phyloP scores from a whole-genome alignment of 2,329 filamentous ascomycete species.

The Phialophora macrospora region DNA sequence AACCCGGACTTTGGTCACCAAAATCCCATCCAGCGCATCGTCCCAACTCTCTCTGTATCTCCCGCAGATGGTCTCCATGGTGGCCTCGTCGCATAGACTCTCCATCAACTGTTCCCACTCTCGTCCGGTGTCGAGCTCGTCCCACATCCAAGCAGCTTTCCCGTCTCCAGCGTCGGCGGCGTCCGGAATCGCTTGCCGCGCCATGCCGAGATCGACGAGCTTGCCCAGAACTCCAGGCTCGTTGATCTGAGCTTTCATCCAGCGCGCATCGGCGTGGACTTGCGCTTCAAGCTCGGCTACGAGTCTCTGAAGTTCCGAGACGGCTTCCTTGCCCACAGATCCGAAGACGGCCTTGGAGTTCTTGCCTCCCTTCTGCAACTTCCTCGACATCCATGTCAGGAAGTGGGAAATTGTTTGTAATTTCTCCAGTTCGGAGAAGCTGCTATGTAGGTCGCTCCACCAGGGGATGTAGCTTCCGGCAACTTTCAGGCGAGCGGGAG shows the following conservation, averaged over 20 bases:
- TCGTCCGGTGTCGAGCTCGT: neutral
- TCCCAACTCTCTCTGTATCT: slow-evolving; percentile 55
- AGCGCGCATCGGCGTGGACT: slow-evolving; percentile 45
- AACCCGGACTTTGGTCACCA: slow-evolving; percentile 28
- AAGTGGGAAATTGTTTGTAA: slow-evolving; percentile 48
- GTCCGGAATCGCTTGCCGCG: slow-evolving; percentile 27
- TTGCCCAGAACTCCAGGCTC: slow-evolving; percentile 50
- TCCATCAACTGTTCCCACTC: slow-evolving; percentile 41
- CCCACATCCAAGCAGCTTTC: slow-evolving; percentile 3
- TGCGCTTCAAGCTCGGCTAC: slow-evolving; percentile 39
- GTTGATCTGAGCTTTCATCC: slow-evolving; percentile 47
- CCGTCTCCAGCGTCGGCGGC: neutral
- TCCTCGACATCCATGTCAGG: slow-evolving; percentile 30
- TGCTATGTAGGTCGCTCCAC: slow-evolving; percentile 50
- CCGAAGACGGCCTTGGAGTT: slow-evolving; percentile 12
- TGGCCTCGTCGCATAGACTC: slow-evolving; percentile 45
- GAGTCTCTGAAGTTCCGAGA: slow-evolving; percentile 21
- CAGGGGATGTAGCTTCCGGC: slow-evolving; percentile 41
- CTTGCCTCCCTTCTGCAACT: slow-evolving; percentile 21
- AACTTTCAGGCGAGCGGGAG: slow-evolving; percentile 7
- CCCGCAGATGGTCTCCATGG: slow-evolving; percentile 51
- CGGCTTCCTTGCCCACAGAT: slow-evolving; percentile 12
- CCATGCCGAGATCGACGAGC: slow-evolving; percentile 48
- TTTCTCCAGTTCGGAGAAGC: slow-evolving; percentile 49
- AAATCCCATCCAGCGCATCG: slow-evolving; percentile 50